Evolutionary conservation across 371 early-diverging fungal genomes (phyloP), one percentile per base, ranked within the genome.

Genomic region (Rhizopus sp.): DNA sequence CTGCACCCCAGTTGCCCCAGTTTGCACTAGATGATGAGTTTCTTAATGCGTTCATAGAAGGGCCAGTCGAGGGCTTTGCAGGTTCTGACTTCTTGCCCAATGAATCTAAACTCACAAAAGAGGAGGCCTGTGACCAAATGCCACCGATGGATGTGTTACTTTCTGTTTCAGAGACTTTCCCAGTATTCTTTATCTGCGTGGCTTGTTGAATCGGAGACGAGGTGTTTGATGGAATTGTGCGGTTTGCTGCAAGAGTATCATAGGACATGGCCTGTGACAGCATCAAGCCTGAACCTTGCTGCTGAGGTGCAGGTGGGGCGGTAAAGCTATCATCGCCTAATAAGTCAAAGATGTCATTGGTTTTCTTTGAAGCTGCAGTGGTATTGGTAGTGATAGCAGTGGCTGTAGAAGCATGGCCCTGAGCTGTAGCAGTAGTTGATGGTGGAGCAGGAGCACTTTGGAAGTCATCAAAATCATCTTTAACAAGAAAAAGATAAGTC

Each of bases 401-500:
- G 10, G 55, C 12, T 42, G 56, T 35, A 47, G 39, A 41, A 0
- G 67, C 16, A 12, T 56, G 47, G 13, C 54, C 15, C 0, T 23
- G 23, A 23, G 2, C 23, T 23, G 23, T 23, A 23, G 23, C 23
- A 23, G 23, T 23, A 2, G 23, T 23, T 23, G 23, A 23, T 23
- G 23, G 23, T 23, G 23, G 23, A 29, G 63, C 68, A 35, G 78
- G 75, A 0, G 87, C 85, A 40, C 77, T 75, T 51, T 84, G 85
- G 52, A 87, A 87, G 49, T 87, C 87, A 53, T 77, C 81, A 66
- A 87, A 87, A 37, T 85, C 87, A 55, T 84, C 82, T 57, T 30
- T 46, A 44, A 34, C 34, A 37, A 53, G 5, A 5, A 10, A 12
- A 7, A 48, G 44, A 6, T 29, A 34, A 37, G 15, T 40, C 6